A percentile compares a stretch with the other conserved stretches of the same genome.
Conservation (phyloP, 2,329 filamentous ascomycete species). For the Fusarium equiseti region DNA sequence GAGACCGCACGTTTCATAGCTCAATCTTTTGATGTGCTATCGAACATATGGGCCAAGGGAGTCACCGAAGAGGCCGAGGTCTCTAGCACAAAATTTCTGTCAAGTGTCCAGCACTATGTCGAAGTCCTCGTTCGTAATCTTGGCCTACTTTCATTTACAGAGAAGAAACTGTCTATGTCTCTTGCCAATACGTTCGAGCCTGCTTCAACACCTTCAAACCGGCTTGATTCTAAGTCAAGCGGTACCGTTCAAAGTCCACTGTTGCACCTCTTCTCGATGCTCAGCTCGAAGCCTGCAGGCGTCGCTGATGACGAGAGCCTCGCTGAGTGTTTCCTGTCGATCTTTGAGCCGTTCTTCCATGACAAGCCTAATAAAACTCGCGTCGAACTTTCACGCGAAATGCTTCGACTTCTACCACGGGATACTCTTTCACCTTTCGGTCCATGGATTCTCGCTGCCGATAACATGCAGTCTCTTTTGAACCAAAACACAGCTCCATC, state of each 20-base stretch:
- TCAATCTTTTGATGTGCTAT: constrained; percentile 75
- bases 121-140: constrained; percentile 63
- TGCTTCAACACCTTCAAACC: constrained; percentile 74
- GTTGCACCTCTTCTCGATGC: constrained; percentile 72
- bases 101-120: constrained; percentile 65
- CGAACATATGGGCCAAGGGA: constrained; percentile 71
- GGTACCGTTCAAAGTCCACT: constrained; percentile 69
- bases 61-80: constrained; percentile 58
- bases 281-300: constrained; percentile 64
- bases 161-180: constrained; percentile 67
- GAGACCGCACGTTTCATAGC: constrained; percentile 87
- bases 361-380: constrained; percentile 60
- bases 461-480: constrained; percentile 59
- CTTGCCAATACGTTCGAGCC: constrained; percentile 70
- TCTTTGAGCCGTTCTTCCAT: constrained; percentile 70
- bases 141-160: constrained; percentile 71
- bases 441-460: constrained; percentile 64
- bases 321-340: constrained; percentile 60
- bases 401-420: constrained; percentile 63
- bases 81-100: constrained; percentile 64
- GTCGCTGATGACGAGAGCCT: constrained; percentile 61
- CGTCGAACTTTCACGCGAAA: constrained; percentile 62
- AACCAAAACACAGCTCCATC: constrained; percentile 46
- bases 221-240: constrained; percentile 64
- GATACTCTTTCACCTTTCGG: constrained; percentile 61